Percentiles rank a stretch among this genome's conserved stretches.
Conservation (phyloP, 1,139 yeast genomes). For the Kodamaea anthophila region DNA sequence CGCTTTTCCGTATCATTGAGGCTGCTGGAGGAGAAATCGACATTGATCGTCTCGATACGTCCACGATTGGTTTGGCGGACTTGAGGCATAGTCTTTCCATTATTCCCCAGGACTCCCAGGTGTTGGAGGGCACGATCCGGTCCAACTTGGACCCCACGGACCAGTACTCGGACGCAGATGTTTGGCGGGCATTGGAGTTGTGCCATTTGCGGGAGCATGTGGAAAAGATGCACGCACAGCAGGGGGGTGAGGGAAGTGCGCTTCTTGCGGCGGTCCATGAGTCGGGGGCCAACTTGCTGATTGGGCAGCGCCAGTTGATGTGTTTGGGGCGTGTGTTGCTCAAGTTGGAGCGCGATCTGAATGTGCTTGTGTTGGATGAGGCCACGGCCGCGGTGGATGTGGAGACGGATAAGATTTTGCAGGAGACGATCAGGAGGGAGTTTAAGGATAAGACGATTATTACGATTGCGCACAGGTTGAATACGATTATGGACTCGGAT, state of each 20-base stretch:
- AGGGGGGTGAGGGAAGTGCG: constrained; percentile 32
- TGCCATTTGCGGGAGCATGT: constrained; percentile 82
- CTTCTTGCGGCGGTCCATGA: constrained; percentile 64
- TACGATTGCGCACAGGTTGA: constrained; percentile 92
- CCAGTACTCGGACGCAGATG: constrained; percentile 61
- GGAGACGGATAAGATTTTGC: constrained; percentile 83
- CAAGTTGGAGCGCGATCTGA: constrained; percentile 49
- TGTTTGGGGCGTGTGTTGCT: constrained; percentile 85
- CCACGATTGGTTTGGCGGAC: constrained; percentile 71
- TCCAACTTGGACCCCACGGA: constrained; percentile 85
- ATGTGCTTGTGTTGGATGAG: constrained; percentile 81
- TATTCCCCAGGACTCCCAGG: constrained; percentile 96
- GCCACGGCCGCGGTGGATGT: constrained; percentile 98
- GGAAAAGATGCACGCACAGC: constrained; percentile 42
- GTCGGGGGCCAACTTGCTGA: constrained; percentile 84
- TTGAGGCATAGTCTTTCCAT: constrained; percentile 81
- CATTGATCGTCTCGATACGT: constrained; percentile 69
- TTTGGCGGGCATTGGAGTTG: constrained; percentile 81
- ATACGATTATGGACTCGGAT: constrained; percentile 90
- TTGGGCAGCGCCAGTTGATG: constrained; percentile 89
- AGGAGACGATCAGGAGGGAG: constrained; percentile 78
- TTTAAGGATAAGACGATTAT: constrained; percentile 85
- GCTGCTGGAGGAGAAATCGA: constrained; percentile 63
- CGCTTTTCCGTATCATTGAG: constrained; percentile 73
- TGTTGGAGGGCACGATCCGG: constrained; percentile 85